phyloP scores from a whole-genome alignment of 2,329 filamentous ascomycete species.

The Pyrenophora seminiperda region DNA sequence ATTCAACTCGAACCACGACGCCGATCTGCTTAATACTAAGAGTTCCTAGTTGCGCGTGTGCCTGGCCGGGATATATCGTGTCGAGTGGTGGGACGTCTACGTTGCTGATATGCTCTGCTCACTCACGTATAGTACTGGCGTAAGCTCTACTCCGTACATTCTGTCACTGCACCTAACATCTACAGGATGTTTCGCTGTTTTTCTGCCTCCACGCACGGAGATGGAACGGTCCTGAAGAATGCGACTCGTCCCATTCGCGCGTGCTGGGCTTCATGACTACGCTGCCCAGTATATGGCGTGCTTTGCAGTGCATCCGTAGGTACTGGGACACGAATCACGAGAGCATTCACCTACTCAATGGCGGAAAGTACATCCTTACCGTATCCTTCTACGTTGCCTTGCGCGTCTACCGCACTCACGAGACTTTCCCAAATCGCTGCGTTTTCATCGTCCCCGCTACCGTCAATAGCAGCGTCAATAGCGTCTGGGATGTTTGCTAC shows the following conservation, averaged over 20 bases:
- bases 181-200: constrained; percentile 70
- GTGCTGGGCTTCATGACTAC: constrained; percentile 81
- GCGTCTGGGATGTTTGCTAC: neutral
- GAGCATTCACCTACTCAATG: constrained; percentile 88
- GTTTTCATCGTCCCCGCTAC: constrained; percentile 79
- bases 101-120: constrained; percentile 95
- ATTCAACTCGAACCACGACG: constrained; percentile 1
- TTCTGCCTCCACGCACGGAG: constrained; percentile 83
- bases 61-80: constrained; percentile 81
- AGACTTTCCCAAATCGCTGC: constrained; percentile 78
- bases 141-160: constrained; percentile 53
- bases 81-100: constrained; percentile 95
- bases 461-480: constrained; percentile 61
- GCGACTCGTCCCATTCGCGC: constrained; percentile 81
- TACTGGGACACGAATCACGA: constrained; percentile 80
- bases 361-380: constrained; percentile 82
- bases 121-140: constrained; percentile 79
- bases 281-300: constrained; percentile 83
- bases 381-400: constrained; percentile 57
- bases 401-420: constrained; percentile 23
- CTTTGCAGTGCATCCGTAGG: constrained; percentile 83
- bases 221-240: constrained; percentile 73
- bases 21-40: constrained; percentile 29
- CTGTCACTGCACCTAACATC: constrained; percentile 56
- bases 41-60: constrained; percentile 75